A percentile compares a stretch with the other conserved stretches of the same genome.
phyloP scores from a whole-genome alignment of 768 basidiomycete genomes.

The Astraeus odoratus region DNA sequence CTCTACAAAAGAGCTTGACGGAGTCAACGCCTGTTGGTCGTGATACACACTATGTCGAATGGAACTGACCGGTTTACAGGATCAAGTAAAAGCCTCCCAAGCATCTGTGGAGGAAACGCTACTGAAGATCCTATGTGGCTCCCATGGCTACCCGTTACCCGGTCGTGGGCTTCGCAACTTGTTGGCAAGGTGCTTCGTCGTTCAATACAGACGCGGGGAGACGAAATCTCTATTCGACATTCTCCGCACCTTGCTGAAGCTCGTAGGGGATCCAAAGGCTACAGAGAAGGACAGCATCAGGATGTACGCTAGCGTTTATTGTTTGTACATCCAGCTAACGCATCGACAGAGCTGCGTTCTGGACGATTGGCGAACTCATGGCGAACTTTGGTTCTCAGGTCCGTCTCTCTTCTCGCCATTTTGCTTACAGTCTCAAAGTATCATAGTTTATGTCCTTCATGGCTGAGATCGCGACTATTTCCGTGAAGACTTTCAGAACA shows the following conservation, averaged over 20 bases:
- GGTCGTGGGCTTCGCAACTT: conserved; percentile 82
- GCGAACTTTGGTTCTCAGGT: conserved; percentile 77
- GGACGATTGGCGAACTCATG: conserved; percentile 88
- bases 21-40: conserved; percentile 46
- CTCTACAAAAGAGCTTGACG: conserved; percentile 51
- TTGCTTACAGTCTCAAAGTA: not conserved
- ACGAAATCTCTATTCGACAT: conserved; percentile 84
- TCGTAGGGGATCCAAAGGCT: conserved; percentile 65
- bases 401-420: conserved; percentile 18
- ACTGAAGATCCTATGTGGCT: conserved; percentile 59
- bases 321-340: not conserved
- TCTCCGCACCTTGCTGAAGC: conserved; percentile 67
- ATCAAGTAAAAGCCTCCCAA: conserved; percentile 60
- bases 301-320: conserved; percentile 42
- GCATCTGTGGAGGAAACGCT: conserved; percentile 53
- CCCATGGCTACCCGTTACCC: conserved; percentile 67
- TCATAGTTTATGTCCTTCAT: conserved; percentile 90
- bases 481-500: conserved; percentile 63
- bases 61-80: conserved; percentile 34
- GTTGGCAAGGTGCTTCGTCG: conserved; percentile 68
- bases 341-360: conserved; percentile 65
- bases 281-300: conserved; percentile 55
- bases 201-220: conserved; percentile 74
- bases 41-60: not conserved
- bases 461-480: conserved; percentile 67